phyloP scores from a whole-genome alignment of 2,329 filamentous ascomycete species.

The Alternaria hordeiaustralica region DNA sequence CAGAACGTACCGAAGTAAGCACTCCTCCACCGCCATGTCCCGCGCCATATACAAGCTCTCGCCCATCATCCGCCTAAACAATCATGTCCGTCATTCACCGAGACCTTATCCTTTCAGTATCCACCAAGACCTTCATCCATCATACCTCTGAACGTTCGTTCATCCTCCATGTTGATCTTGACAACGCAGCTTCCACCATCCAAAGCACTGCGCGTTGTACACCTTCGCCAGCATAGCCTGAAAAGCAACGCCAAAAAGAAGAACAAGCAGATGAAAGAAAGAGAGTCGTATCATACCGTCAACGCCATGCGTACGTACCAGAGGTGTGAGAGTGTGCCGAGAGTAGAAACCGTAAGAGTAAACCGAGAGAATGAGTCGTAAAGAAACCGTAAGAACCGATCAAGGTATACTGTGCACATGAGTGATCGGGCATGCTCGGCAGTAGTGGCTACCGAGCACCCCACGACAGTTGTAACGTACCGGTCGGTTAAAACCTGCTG shows the following conservation, averaged over 20 bases:
- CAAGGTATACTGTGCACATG: constrained; percentile 9
- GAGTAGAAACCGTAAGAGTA: neutral
- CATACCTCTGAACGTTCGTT: neutral
- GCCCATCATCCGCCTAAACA: neutral
- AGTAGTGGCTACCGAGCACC: constrained; percentile 5
- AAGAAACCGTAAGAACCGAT: neutral
- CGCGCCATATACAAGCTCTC: neutral
- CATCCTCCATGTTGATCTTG: neutral
- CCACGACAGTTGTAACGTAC: constrained; percentile 21
- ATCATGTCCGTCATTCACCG: neutral
- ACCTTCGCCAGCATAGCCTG: neutral
- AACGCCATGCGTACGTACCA: constrained; percentile 15
- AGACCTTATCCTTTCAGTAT: neutral
- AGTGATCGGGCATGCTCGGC: constrained; percentile 10
- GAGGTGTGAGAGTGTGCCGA: constrained; percentile 3
- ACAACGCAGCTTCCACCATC: constrained; percentile 1
- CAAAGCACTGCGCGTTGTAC: neutral
- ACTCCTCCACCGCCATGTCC: constrained; percentile 1
- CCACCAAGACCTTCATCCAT: neutral
- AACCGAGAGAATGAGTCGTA: neutral
- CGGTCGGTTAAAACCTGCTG: constrained; percentile 31
- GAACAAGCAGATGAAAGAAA: neutral
- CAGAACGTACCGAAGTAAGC: constrained; percentile 21
- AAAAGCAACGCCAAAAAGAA: constrained; percentile 7
- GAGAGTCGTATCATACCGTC: constrained; percentile 11